phyloP scores from a whole-genome alignment of 2,329 filamentous ascomycete genomes.

The Ophiostoma quercus region DNA sequence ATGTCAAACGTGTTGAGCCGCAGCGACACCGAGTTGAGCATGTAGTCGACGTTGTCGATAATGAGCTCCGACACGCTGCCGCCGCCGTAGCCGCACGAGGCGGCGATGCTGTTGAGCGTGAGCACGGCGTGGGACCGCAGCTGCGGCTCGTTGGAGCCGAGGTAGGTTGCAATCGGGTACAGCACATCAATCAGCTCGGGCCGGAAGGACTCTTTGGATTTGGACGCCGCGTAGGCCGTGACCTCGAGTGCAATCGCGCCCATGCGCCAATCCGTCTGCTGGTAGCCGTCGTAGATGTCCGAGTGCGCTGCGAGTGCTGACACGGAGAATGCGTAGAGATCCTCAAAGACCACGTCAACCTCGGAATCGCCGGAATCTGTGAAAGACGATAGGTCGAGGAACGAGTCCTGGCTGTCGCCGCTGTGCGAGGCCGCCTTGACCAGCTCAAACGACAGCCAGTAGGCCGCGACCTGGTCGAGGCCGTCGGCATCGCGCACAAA shows the following conservation, averaged over 20 bases:
- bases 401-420: conserved; percentile 48
- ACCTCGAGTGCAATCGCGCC: conserved; percentile 77
- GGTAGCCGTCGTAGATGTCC: conserved; percentile 33
- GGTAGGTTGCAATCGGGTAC: conserved; percentile 83
- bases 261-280: conserved; percentile 60
- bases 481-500: conserved; percentile 55
- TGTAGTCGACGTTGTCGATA: conserved; percentile 89
- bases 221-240: conserved; percentile 67
- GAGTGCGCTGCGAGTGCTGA: conserved; percentile 53
- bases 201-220: conserved; percentile 63
- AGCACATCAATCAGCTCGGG: conserved; percentile 84
- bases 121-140: conserved; percentile 78
- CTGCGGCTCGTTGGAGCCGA: conserved; percentile 63
- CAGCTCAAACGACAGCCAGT: conserved; percentile 75
- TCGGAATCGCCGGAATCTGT: conserved; percentile 28
- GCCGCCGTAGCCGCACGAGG: conserved; percentile 63
- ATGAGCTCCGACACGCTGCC: conserved; percentile 68
- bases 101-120: conserved; percentile 74
- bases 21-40: conserved; percentile 86
- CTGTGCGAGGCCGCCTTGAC: conserved; percentile 49
- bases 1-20: conserved; percentile 89
- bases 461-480: conserved; percentile 60
- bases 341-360: conserved; percentile 49
- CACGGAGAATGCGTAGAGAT: conserved; percentile 66
- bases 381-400: conserved; percentile 53